Conservation (phyloP, 2,329 filamentous ascomycete genomes). For the Cryphonectria radicalis region DNA sequence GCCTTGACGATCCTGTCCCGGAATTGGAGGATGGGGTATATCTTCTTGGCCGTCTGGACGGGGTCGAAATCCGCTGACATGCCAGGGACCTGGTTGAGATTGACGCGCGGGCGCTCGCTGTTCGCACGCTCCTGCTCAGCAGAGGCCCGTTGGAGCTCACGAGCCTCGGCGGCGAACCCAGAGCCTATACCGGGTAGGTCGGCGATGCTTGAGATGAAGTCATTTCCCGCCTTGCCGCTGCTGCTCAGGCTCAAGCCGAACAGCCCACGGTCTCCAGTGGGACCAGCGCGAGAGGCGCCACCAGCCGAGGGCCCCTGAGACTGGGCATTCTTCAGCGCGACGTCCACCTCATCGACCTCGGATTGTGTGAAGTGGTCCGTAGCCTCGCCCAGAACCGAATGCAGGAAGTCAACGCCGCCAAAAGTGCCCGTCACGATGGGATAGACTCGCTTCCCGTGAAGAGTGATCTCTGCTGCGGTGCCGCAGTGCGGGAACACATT, state of each 20-base stretch:
- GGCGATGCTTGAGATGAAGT: constrained; percentile 73
- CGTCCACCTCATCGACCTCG: constrained; percentile 80
- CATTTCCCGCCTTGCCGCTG: constrained; percentile 40
- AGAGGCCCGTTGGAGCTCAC: constrained; percentile 63
- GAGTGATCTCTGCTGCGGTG: constrained; percentile 64
- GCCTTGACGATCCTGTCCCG: constrained; percentile 90
- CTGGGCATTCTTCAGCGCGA: constrained; percentile 72
- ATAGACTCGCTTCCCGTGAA: constrained; percentile 69
- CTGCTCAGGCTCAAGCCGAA: constrained; percentile 41
- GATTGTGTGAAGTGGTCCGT: constrained; percentile 85
- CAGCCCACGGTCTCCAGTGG: constrained; percentile 37
- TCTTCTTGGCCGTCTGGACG: constrained; percentile 75
- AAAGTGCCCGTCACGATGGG: constrained; percentile 76
- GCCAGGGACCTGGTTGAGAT: constrained; percentile 67
- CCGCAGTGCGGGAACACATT: constrained; percentile 78
- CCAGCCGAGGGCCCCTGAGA: constrained; percentile 35
- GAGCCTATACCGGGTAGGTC: constrained; percentile 74
- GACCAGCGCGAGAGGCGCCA: constrained; percentile 32
- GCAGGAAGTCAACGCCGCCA: constrained; percentile 82
- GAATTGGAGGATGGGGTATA: constrained; percentile 94
- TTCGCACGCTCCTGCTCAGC: constrained; percentile 68
- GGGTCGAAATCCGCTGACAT: constrained; percentile 80
- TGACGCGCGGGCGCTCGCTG: constrained; percentile 45
- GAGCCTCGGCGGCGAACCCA: constrained; percentile 69
- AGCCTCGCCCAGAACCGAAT: constrained; percentile 77